Evolutionary conservation across 2,329 filamentous ascomycete species (phyloP), one percentile per base, ranked within the genome.

Genomic region (Xylaria sp.): DNA sequence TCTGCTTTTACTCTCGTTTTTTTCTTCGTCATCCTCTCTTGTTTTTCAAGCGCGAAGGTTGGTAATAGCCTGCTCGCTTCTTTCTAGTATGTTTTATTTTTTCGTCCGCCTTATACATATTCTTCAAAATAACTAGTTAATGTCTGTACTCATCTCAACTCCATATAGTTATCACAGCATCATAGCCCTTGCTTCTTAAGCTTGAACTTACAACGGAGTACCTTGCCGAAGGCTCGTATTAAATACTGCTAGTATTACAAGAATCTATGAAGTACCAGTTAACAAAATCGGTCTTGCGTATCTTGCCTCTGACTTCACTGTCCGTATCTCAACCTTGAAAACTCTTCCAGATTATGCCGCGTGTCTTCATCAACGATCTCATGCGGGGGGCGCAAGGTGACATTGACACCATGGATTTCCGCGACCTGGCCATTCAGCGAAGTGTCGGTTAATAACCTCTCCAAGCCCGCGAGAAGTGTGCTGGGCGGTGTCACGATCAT

Each of bases 401-500:
- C 83, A n/a, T 76, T 79, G 13, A 83, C 78, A 2, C 83, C 84
- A 72, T 86, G 84, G 56, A 86, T 82, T 76, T 87, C 85, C 0
- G 82, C 83, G n/a, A 85, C 76, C 25, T 80, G 76, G 0, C 85
- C 85, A 0, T 78, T 84, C 56, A 84, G 63, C 3, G 68, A 74
- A 0, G 80, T 72, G 62, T 85, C 80, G 0, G 70, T 74, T 10
- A 83, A 68, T 12, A 87, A 79, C 70, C 81, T 77, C 20, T 77
- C 76, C 0, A 86, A 80, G 3, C 83, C 84, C 13, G 75, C 78
- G 6, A 81, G 74, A 1, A 84, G 79, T 0, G 84, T 86, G 3
- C 79, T 78, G 80, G 85, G 84, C 3, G 85, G 85, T 6, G 85
- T 87, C 23, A 86, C 56, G 6, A 82, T 74, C 85, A 87, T 86